Evolutionary conservation across 192 early-diverging fungal species (phyloP).

Genomic region (Chytriomyces confervae): DNA sequence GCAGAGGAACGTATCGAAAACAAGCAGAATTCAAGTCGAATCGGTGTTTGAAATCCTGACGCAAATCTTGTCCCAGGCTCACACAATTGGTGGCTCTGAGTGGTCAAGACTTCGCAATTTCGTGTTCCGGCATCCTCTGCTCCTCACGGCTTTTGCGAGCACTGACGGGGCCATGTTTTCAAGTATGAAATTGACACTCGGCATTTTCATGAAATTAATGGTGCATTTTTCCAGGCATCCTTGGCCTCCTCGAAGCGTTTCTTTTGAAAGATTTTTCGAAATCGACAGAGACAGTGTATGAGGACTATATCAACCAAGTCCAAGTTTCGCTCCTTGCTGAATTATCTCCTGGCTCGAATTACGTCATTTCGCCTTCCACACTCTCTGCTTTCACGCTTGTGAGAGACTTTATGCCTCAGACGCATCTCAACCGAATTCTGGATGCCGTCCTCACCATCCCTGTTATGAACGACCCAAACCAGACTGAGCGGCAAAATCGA

Average conservation of each 20-base stretch:
- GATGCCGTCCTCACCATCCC: conserved; percentile 25
- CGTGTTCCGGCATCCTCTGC: conserved; percentile 45
- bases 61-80: not conserved
- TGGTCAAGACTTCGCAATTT: conserved; percentile 26
- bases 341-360: conserved; percentile 10
- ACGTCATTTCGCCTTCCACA: not conserved
- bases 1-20: not conserved
- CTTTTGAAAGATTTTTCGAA: conserved; percentile 8
- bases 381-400: conserved; percentile 12
- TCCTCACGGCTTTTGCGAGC: conserved; percentile 36
- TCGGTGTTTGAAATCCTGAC: conserved; percentile 1
- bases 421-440: conserved; percentile 16
- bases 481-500: conserved; percentile 8
- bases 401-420: conserved; percentile 7
- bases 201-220: not conserved
- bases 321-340: conserved; percentile 17
- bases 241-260: not conserved
- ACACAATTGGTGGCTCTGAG: not conserved
- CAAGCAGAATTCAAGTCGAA: not conserved
- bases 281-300: not conserved
- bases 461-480: not conserved
- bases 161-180: not conserved
- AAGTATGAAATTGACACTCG: conserved; percentile 7
- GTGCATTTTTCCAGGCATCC: not conserved
- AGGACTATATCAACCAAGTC: conserved; percentile 27